Evolutionary conservation across 179 eudicot genomes (phyloP).

Genomic region (Spergularia azorica): DNA sequence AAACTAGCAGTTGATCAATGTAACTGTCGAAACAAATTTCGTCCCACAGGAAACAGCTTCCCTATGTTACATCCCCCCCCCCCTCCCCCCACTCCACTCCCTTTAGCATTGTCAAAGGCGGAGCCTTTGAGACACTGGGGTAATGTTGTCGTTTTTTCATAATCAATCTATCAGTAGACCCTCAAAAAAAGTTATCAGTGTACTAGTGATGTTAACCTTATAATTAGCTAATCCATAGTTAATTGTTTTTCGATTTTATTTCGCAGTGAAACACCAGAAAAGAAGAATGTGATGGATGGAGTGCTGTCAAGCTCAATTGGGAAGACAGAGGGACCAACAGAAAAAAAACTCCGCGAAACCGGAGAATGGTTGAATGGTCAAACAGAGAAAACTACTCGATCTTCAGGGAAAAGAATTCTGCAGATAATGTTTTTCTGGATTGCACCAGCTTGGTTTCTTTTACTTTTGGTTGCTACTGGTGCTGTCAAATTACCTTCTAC

Average conservation of each 20-base stretch:
- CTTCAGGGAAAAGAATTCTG: slow-evolving; percentile 21
- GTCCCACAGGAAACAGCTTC: no score
- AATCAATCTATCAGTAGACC: no score
- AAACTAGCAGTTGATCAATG: no score
- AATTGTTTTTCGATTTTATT: neutral
- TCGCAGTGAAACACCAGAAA: slow-evolving; percentile 26
- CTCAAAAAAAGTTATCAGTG: no score
- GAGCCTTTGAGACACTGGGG: no score
- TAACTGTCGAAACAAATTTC: no score
- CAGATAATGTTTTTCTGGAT: slow-evolving; percentile 31
- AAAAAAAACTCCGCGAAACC: slow-evolving; percentile 25
- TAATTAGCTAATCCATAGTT: neutral
- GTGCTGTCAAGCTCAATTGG: slow-evolving; percentile 24
- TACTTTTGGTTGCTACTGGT: slow-evolving; percentile 25
- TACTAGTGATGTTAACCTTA: no score
- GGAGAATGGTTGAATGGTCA: slow-evolving; percentile 29
- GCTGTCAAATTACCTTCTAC: slow-evolving; percentile 29
- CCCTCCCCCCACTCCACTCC: no score
- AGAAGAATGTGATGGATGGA: slow-evolving; percentile 8
- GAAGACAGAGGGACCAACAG: slow-evolving; percentile 27
- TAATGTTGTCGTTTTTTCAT: no score
- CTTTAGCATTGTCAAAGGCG: no score
- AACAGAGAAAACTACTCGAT: slow-evolving; percentile 20
- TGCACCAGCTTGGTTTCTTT: slow-evolving; percentile 32
- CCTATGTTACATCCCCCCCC: no score